Conservation (phyloP, 2,329 filamentous ascomycete genomes). For the Herpomyces periplanetae region DNA sequence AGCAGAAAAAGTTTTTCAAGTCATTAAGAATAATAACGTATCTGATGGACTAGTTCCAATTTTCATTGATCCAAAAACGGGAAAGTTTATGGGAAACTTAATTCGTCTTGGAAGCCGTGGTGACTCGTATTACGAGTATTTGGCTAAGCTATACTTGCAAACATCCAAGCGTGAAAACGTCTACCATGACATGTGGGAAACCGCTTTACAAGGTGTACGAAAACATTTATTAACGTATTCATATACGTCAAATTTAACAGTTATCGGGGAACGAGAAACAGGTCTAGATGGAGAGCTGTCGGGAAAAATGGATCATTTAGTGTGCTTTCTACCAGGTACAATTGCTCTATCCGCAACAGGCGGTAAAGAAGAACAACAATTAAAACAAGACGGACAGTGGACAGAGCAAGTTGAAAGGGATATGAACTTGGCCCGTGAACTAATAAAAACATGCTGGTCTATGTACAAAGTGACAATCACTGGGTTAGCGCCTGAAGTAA, state of each 20-base stretch:
- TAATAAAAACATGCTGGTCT: constrained; percentile 90
- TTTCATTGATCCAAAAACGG: constrained; percentile 40
- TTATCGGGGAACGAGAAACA: constrained; percentile 44
- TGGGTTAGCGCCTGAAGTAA: constrained; percentile 73
- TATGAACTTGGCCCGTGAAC: constrained; percentile 46
- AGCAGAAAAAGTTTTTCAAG: constrained; percentile 60
- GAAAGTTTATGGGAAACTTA: constrained; percentile 41
- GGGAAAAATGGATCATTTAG: constrained; percentile 90
- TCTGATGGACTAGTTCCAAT: constrained; percentile 64
- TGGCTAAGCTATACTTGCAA: constrained; percentile 92
- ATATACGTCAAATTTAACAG: constrained; percentile 34
- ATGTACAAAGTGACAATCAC: constrained; percentile 77
- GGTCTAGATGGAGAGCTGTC: constrained; percentile 24
- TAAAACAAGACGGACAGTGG: constrained; percentile 29
- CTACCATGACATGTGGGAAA: constrained; percentile 73
- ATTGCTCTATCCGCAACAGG: constrained; percentile 60
- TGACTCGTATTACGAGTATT: constrained; percentile 90
- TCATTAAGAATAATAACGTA: constrained; percentile 42
- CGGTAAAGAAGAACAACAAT: constrained; percentile 31
- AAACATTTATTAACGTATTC: constrained; percentile 79
- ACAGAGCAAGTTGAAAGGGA: constrained; percentile 41
- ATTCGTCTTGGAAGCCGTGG: constrained; percentile 72
- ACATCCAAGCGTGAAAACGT: constrained; percentile 50
- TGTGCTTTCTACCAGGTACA: constrained; percentile 87
- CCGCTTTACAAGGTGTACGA: constrained; percentile 43